phyloP scores from a whole-genome alignment of 805 yeast species.

The Torulaspora microellipsoides region DNA sequence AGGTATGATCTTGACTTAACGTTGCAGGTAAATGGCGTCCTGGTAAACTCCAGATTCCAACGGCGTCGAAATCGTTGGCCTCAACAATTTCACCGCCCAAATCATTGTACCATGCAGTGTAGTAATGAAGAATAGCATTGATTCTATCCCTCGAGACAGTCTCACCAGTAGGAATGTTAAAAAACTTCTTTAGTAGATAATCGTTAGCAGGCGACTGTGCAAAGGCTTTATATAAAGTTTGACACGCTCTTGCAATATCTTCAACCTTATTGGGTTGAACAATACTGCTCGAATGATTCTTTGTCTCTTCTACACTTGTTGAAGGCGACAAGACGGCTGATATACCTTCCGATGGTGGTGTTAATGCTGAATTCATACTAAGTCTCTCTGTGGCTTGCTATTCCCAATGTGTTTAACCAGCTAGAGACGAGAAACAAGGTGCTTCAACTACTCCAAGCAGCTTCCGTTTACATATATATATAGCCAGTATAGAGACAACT shows the following conservation, averaged over 20 bases:
- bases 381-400: too few species aligned
- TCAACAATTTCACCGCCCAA: constrained; percentile 33
- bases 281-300: too few species aligned
- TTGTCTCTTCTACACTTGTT: too few species aligned
- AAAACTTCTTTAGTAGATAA: constrained; percentile 31
- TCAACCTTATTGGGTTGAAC: constrained; percentile 11
- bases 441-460: too few species aligned
- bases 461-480: too few species aligned
- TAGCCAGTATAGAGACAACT: too few species aligned
- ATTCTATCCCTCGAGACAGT: constrained; percentile 22
- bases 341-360: too few species aligned
- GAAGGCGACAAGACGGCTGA: too few species aligned
- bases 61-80: constrained; percentile 34
- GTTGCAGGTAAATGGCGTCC: constrained; percentile 23
- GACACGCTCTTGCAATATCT: constrained; percentile 26
- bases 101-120: constrained; percentile 26
- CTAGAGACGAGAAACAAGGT: too few species aligned
- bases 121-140: constrained; percentile 25
- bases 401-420: too few species aligned
- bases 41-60: constrained; percentile 31
- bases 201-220: constrained; percentile 25
- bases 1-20: constrained; percentile 26
- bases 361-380: too few species aligned
- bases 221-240: constrained; percentile 29
- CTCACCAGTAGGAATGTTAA: constrained; percentile 23